A percentile compares a stretch with the other conserved stretches of the same genome.
Evolutionary conservation across 306 rosid species (phyloP).

Genomic region (Crataegus laevigata): DNA sequence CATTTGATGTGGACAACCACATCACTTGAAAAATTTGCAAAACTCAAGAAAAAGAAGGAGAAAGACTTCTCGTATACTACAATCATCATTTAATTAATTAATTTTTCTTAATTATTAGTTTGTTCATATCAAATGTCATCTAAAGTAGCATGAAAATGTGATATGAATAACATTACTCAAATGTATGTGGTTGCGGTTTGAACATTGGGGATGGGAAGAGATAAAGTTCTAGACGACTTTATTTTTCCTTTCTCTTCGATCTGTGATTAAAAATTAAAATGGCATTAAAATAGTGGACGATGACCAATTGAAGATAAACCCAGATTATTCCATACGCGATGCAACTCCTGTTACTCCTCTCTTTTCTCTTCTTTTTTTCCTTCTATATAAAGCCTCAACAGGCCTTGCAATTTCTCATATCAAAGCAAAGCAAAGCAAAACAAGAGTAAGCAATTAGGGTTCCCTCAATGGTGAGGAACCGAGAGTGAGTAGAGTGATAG

Average conservation of each 20-base stretch:
- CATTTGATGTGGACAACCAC: no score
- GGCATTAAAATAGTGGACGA: constrained; percentile 32
- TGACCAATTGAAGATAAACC: constrained; percentile 46
- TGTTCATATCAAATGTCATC: no score
- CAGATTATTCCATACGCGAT: constrained; percentile 60
- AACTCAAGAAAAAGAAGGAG: no score
- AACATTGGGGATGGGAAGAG: constrained; percentile 2
- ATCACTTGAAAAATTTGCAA: no score
- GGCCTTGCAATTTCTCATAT: constrained; percentile 14
- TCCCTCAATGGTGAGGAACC: neutral
- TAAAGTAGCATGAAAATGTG: no score
- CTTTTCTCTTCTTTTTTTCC: constrained; percentile 2
- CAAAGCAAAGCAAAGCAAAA: neutral
- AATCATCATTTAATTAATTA: no score
- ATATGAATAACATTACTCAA: no score
- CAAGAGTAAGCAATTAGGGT: neutral
- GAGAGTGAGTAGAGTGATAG: neutral
- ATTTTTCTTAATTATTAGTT: no score
- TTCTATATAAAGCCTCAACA: constrained; percentile 52
- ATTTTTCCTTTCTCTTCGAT: constrained; percentile 32
- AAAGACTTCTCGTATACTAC: no score
- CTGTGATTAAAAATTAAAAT: neutral
- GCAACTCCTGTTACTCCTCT: constrained; percentile 25
- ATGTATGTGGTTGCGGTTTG: constrained; percentile 22
- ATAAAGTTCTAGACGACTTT: constrained; percentile 36